Evolutionary conservation across 371 early-diverging fungal genomes (phyloP).

Genomic region (Fennellomyces sp.): DNA sequence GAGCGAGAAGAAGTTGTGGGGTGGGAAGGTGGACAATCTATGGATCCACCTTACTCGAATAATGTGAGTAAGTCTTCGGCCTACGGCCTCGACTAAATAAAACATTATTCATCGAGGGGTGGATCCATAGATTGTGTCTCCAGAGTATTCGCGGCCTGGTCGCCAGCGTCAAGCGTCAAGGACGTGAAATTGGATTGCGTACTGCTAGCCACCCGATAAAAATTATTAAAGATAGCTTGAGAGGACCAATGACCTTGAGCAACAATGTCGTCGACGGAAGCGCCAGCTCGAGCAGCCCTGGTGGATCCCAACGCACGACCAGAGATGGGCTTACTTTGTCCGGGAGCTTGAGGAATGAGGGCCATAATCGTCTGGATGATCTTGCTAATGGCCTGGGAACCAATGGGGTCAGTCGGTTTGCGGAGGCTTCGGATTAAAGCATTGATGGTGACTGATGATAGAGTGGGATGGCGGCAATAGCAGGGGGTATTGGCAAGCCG

Average conservation of each 20-base stretch:
- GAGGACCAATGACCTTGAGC: background rate
- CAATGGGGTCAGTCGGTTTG: background rate
- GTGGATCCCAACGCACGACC: background rate
- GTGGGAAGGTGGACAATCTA: background rate
- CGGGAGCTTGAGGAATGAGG: background rate
- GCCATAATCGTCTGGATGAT: background rate
- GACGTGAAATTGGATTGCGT: background rate
- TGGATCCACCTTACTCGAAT: slow-evolving; percentile 4
- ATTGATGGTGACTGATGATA: background rate
- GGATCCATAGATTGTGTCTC: background rate
- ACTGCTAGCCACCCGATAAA: background rate
- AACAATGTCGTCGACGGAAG: slow-evolving; percentile 1
- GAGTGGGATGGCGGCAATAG: background rate
- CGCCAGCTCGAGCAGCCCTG: background rate
- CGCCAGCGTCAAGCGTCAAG: background rate
- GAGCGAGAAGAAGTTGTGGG: background rate
- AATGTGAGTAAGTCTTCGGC: background rate
- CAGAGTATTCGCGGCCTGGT: background rate
- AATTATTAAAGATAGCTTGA: background rate
- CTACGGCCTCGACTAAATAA: background rate
- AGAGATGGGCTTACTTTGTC: background rate
- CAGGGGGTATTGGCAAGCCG: background rate
- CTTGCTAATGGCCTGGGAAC: background rate
- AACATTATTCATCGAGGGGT: background rate
- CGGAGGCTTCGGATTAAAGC: background rate